Conservation (phyloP, 768 basidiomycete genomes). For the Amanita inopinata region DNA sequence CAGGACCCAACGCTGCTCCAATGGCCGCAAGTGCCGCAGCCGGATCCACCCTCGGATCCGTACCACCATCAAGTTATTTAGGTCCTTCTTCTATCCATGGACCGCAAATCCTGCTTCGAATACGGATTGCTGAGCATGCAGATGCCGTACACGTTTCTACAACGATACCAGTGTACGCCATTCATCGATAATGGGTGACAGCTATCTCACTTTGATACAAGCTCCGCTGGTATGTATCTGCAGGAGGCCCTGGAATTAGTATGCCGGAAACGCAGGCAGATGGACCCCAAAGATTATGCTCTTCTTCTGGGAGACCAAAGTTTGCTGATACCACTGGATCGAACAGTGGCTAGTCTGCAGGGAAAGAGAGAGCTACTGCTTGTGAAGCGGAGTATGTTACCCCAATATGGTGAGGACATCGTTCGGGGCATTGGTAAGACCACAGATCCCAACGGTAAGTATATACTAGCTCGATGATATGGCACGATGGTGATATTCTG, state of each 20-base stretch:
- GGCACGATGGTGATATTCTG: background rate
- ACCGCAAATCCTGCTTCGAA: slow-evolving; percentile 74
- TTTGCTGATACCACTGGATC: slow-evolving; percentile 81
- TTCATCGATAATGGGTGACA: background rate
- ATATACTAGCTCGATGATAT: background rate
- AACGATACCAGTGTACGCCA: slow-evolving; percentile 78
- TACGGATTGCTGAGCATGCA: slow-evolving; percentile 70
- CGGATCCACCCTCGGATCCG: slow-evolving; percentile 34
- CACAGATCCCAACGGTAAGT: slow-evolving; percentile 85
- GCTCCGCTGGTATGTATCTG: slow-evolving; percentile 91
- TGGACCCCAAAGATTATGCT: slow-evolving; percentile 73
- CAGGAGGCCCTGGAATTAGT: slow-evolving; percentile 88
- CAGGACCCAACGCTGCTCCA: slow-evolving; percentile 26
- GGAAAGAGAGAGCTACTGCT: slow-evolving; percentile 79
- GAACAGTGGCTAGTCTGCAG: slow-evolving; percentile 92
- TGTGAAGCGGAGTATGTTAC: slow-evolving; percentile 69
- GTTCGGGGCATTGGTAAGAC: slow-evolving; percentile 57
- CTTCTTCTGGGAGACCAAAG: slow-evolving; percentile 60
- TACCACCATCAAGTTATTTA: slow-evolving; percentile 53
- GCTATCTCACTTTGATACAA: slow-evolving; percentile 17
- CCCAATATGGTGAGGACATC: slow-evolving; percentile 59
- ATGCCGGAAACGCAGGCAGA: slow-evolving; percentile 58
- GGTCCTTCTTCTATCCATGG: slow-evolving; percentile 67
- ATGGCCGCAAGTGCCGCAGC: slow-evolving; percentile 37
- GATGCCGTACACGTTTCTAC: slow-evolving; percentile 83